Base-by-base conservation (phyloP, 345 rosid species). In the Durio zibethinus region DNA sequence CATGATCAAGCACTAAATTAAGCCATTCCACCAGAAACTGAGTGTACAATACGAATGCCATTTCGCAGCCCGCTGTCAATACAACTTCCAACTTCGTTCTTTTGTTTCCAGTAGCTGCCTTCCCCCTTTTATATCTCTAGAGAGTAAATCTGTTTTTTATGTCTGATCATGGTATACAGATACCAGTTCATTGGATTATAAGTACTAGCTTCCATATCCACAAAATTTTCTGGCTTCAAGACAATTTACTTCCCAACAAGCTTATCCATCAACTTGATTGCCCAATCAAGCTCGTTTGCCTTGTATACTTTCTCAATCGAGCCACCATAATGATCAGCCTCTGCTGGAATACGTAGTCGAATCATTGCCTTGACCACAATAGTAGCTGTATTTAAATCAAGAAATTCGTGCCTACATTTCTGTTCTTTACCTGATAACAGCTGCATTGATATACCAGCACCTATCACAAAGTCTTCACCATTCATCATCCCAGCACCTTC, bases 321-420 rank as follows among this genome's bases (percentile, higher is more conserved):
- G 57, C 92, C 81, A 29, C 97, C 95, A 56, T 93, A 93, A 65
- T 92, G 97, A 63, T 92, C 91, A 0, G 97, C 97, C 80, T 90
- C 97, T 1, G 89, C 85, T 0, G 92, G 92, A 75, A 91, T 84
- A 23, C 89, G 85, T 82, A 93, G 80, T 48, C 86, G 82, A 16
- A 82, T 83, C 97, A 91, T 93, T 73, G 88, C 92, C 83, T 90
- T 89, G 16, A 93, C 88, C 79, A 93, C 94, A 78, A 86, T 89
- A 0, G 69, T 81, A 36, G 93, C 97, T 1, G 94, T 94, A 43
- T 84, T 85, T 82, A 91, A 68, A 76, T 92, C 87, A 50, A 91
- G 91, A 4, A 90, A 85, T 74, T 80, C 36, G 4, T 1, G 36
- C 36, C 36, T 35, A 35, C 36, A 35, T 35, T 35, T 35, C 36